Base-by-base conservation (phyloP, 2,329 filamentous ascomycete species). In the Decorospora gaudefroyi region DNA sequence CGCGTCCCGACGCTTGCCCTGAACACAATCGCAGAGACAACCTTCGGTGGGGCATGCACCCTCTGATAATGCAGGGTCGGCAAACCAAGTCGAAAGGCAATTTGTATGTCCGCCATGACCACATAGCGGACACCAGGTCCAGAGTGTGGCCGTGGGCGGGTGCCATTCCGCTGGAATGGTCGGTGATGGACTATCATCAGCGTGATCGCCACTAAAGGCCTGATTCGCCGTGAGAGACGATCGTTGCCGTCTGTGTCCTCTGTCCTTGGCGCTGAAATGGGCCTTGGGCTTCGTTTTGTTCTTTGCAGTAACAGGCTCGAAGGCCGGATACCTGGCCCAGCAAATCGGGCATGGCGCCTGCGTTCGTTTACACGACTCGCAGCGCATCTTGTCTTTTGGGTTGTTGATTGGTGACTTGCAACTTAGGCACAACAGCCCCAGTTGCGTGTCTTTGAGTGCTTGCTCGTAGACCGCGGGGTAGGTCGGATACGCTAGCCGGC, bases 11-110 rank as follows among this genome's bases (percentile, higher is more conserved):
- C 66, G 53, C 4, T 70, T 70, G 9, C 80, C 79, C 2, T 75
- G 73, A 2, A 76, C 76, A 53, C 82, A 85, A 57, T 83, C 80
- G 55, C 82, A 83, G 39, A 78, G 68, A 62, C 82, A 85, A 12
- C 80, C 82, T 33, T 76, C 74, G 6, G 77, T 81, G 2, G 80
- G 76, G 67, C 82, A 85, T 19, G 74, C 75, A 11, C 80, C 81
- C 50, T 78, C 76, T 25, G 74, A 71, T 21, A 73, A 52, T 10
- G 32, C 63, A 13, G 73, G 53, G 38, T 78, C 74, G 12, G 68
- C 67, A 41, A 82, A 77, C 81, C 82, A 84, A 10, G 74, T 72
- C 6, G 71, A 72, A 19, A 84, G 72, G 60, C 83, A 86, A 35
- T 75, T 75, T 4, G 76, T 68, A 58, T 86, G 83, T 2, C 78